Base-by-base conservation (phyloP, 2,329 filamentous ascomycete species). In the Talaromyces atroroseus region DNA sequence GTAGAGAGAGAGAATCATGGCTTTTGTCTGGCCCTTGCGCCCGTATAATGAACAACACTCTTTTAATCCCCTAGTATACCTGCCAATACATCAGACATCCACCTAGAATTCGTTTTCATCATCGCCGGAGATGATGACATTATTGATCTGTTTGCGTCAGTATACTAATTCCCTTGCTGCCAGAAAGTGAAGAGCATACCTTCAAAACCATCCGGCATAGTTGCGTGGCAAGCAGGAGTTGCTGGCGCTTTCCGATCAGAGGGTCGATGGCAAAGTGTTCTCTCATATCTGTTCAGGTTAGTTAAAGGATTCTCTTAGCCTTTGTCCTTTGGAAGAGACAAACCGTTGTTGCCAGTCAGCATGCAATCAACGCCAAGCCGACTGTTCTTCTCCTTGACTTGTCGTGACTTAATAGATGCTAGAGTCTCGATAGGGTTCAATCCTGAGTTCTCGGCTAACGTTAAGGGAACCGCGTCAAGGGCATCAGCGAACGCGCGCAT, bases 401-500 rank as follows among this genome's bases (percentile, higher is more conserved):
- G 94, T 76, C 95, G 86, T 66, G 90, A 95, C 83, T 99, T 99
- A 78, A 99, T 85, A 69, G 89, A 87, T 36, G 94, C 92, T 56
- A 99, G 82, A 7, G 92, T 96, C 67, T 96, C 91, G 66, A 99
- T 99, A 16, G 94, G 90, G 76, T 90, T 95, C 61, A 97, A 80
- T 60, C 94, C 94, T 64, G 90, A 95, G 82, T 99, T 99, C 82
- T 99, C 92, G 10, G 94, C 92, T 59, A 99, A 82, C 1, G 94
- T 90, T 90, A 99, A 94, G 34, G 94, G 94, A 1, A 99, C 82
- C 1, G 89, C 82, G 73, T 99, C 94, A 36, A 99, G 84, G 5
- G 94, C 95, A 74, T 97, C 92, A 59, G 94, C 84, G 71, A 99
- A 99, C 23, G 94, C 94, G 60, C 94, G 89, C 92, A 99, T 99